Percentiles rank a stretch among this genome's conserved stretches.
Conservation (phyloP, 192 early-diverging fungal species). For the Coemansia sp. region DNA sequence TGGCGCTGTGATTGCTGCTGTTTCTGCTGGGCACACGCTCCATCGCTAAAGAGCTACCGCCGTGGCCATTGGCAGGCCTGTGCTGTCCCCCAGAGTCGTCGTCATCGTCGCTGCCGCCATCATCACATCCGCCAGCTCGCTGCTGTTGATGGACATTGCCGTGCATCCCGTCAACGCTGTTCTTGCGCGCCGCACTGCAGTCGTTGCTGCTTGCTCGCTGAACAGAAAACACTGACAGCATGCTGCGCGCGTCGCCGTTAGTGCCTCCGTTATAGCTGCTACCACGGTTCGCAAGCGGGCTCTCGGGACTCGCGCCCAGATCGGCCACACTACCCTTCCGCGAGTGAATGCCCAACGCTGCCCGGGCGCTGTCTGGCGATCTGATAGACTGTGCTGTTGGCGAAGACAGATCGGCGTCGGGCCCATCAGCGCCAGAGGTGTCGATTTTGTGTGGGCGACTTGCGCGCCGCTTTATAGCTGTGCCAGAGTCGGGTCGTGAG, state of each 20-base stretch:
- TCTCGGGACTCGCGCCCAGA: constrained; percentile 6
- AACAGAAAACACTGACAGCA: constrained; percentile 5
- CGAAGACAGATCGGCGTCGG: background rate
- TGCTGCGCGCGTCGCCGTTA: constrained; percentile 1
- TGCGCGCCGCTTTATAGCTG: constrained; percentile 26
- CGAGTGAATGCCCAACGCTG: constrained; percentile 14
- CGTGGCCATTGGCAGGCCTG: background rate
- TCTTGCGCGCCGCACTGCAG: constrained; percentile 15
- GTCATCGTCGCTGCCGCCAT: background rate
- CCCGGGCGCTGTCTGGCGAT: constrained; percentile 31
- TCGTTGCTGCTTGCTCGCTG: constrained; percentile 8
- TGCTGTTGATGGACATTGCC: background rate
- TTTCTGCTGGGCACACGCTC: constrained; percentile 15
- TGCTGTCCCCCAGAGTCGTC: background rate
- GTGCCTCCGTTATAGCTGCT: background rate
- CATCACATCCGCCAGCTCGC: background rate
- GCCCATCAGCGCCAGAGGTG: background rate
- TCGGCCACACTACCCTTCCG: constrained; percentile 17
- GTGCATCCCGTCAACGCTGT: background rate
- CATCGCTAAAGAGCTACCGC: background rate
- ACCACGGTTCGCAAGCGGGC: background rate
- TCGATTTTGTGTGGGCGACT: constrained; percentile 25
- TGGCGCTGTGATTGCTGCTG: constrained; percentile 6
- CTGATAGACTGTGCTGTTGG: constrained; percentile 6
- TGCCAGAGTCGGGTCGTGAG: constrained; percentile 9